Conservation (phyloP, 805 yeast genomes). For the Ogataea degrootiae region DNA sequence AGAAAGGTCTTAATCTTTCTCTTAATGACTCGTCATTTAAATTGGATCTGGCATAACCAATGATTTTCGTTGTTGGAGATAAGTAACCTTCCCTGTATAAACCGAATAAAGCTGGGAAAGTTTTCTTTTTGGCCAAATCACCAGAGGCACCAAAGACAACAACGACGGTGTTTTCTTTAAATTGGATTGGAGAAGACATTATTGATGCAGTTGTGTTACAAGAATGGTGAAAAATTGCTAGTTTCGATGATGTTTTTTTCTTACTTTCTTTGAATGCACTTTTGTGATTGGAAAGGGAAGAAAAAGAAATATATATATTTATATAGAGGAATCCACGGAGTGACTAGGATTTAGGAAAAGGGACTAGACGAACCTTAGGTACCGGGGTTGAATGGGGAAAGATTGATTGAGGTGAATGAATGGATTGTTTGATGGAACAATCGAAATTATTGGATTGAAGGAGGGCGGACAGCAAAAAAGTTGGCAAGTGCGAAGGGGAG, state of each 20-base stretch:
- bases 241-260: too few species aligned
- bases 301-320: not conserved
- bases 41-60: conserved; percentile 90
- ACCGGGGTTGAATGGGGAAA: too few species aligned
- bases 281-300: not conserved
- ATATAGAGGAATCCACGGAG: not conserved
- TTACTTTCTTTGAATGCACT: too few species aligned
- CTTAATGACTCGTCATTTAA: conserved; percentile 63
- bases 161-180: conserved; percentile 63
- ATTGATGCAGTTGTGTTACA: not conserved
- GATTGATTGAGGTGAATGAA: too few species aligned
- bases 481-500: too few species aligned
- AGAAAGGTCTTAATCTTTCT: conserved; percentile 56
- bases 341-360: too few species aligned
- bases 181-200: conserved; percentile 31
- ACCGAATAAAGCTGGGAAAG: conserved; percentile 84
- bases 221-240: not conserved
- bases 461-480: too few species aligned
- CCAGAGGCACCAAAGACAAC: conserved; percentile 95
- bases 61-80: conserved; percentile 63
- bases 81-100: conserved; percentile 72
- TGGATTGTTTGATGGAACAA: too few species aligned
- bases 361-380: too few species aligned
- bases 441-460: too few species aligned
- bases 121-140: conserved; percentile 91